Base-by-base conservation (phyloP, 2,329 filamentous ascomycete species). In the Curvularia hawaiiensis region DNA sequence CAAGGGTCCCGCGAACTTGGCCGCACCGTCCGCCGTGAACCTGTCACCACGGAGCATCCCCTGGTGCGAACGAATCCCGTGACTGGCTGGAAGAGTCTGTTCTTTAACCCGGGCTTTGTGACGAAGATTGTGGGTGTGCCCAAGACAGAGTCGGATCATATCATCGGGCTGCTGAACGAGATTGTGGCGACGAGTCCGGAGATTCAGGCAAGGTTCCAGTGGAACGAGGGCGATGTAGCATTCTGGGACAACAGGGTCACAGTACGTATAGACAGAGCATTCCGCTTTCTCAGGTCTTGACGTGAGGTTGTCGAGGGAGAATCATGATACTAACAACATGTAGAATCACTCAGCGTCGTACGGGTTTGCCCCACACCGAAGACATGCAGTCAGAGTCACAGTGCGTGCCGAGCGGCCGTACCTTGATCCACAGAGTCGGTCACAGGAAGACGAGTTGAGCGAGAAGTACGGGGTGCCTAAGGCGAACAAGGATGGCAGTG, bases 221-320 rank as follows among this genome's bases (percentile, higher is more conserved):
- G 88, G 87, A 79, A 82, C 43, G 82, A 85, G 60, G 82, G 84
- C 41, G 88, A 89, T 56, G 84, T 90, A 1, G 86, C 86, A 0
- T 82, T 90, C 56, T 90, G 88, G 87, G 87, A 90, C 68, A 90
- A 89, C 61, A 78, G 86, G 18, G 76, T 82, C 38, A 81, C 79
- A 45, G 82, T 85, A 61, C 50, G 65, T 22, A 20, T 40, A 4
- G 11, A 7, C 11, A 41, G 18, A n/a, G 14, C 12, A 12, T 16
- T 14, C 12, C 33, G 14, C 33, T 35, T 35, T 16, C 14, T 14
- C 8, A 1, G 30, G 6, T 22, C 10, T 30, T 3, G 14, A 18
- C 14, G 24, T 28, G n/a, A 48, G 10, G 3, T 14, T 7, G 16
- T 14, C 6, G 4, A n/a, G 11, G n/a, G 18, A 39, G 14, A 16